phyloP scores from a whole-genome alignment of 257 asterid species.

The Solanum lignicaule region DNA sequence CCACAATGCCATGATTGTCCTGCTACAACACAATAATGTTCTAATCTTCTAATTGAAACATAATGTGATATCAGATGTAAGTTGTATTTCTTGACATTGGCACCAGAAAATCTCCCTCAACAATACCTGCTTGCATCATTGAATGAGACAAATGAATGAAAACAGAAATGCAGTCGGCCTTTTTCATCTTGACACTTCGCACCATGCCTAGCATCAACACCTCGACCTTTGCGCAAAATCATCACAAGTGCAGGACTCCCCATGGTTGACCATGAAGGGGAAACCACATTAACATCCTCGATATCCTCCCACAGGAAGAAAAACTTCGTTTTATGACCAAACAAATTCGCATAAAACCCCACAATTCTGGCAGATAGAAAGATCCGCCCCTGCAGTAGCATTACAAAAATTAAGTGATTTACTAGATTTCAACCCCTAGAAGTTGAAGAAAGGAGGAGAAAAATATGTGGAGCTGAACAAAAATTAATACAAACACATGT shows the following conservation, averaged over 20 bases:
- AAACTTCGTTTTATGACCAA: conserved; percentile 79
- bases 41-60: background rate
- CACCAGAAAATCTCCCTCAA: background rate
- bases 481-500: background rate
- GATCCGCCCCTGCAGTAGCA: conserved; percentile 73
- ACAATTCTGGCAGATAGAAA: conserved; percentile 90
- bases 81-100: background rate
- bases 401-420: background rate
- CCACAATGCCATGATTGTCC: conserved; percentile 87
- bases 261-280: conserved; percentile 67
- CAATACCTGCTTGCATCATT: conserved; percentile 73
- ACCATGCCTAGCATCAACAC: conserved; percentile 70
- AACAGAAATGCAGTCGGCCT: conserved; percentile 77
- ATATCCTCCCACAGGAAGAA: conserved; percentile 95
- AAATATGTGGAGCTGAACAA: background rate
- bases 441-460: background rate
- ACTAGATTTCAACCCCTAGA: background rate
- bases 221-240: conserved; percentile 65
- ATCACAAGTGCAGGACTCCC: conserved; percentile 79
- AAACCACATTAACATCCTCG: conserved; percentile 68
- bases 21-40: conserved; percentile 12
- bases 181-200: conserved; percentile 67
- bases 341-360: conserved; percentile 74
- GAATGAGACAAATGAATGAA: conserved; percentile 79
- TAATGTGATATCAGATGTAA: background rate